Evolutionary conservation across 805 yeast genomes (phyloP).

Genomic region (Yarrowia sp.): DNA sequence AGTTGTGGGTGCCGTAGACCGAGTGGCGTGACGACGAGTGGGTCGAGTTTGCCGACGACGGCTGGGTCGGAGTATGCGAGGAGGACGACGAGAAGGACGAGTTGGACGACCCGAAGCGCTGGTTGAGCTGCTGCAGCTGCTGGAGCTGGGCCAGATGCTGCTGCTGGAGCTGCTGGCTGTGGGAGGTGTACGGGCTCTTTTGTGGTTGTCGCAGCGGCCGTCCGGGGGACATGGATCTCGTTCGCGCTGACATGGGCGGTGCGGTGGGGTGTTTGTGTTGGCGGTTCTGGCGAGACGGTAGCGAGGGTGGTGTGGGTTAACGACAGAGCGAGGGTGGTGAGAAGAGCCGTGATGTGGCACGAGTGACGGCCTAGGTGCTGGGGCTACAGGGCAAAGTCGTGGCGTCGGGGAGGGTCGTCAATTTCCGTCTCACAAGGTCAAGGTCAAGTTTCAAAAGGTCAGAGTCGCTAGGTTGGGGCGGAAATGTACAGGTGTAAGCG

Average conservation of each 20-base stretch:
- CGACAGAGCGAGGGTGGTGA: too few species aligned
- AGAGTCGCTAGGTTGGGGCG: neutral
- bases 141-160: constrained; percentile 24
- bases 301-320: too few species aligned
- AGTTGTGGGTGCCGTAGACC: constrained; percentile 16
- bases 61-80: neutral
- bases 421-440: neutral
- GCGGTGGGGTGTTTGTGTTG: neutral
- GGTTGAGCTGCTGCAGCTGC: constrained; percentile 26
- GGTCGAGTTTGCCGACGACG: neutral
- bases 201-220: constrained; percentile 8
- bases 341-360: too few species aligned
- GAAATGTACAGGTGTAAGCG: constrained; percentile 1
- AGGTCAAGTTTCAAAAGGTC: neutral
- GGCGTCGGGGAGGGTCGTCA: neutral
- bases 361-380: too few species aligned
- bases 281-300: too few species aligned
- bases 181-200: neutral
- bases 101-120: constrained; percentile 23
- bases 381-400: neutral
- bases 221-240: constrained; percentile 9
- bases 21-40: constrained; percentile 16
- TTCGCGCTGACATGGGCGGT: neutral
- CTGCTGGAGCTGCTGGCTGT: constrained; percentile 22
- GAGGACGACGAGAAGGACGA: constrained; percentile 21